Evolutionary conservation across 108 stramenopile genomes (phyloP).

Genomic region (Seminavis robusta): DNA sequence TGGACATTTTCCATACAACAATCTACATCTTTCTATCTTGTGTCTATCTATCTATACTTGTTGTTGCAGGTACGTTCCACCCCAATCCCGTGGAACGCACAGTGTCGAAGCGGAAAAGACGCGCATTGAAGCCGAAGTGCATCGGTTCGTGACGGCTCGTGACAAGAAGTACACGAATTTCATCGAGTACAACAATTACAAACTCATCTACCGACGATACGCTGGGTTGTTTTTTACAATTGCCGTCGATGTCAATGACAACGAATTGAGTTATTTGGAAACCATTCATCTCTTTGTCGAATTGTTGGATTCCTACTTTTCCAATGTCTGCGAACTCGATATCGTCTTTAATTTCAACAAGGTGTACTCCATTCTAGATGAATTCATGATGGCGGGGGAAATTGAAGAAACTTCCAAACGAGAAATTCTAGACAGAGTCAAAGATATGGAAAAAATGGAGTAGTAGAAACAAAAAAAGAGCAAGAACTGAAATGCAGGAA

Average conservation of each 20-base stretch:
- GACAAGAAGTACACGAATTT: constrained; percentile 99
- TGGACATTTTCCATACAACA: no score
- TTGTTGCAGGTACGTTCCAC: constrained; percentile 84
- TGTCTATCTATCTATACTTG: no score
- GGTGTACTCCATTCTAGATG: constrained; percentile 96
- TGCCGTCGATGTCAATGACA: constrained; percentile 97
- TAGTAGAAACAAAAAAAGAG: no score
- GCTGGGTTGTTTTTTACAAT: constrained; percentile 98
- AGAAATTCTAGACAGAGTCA: constrained; percentile 90
- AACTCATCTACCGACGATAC: constrained; percentile 98
- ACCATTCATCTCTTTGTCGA: constrained; percentile 99
- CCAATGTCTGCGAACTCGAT: constrained; percentile 99
- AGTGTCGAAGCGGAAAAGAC: constrained; percentile 86
- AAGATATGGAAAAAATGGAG: constrained; percentile 89
- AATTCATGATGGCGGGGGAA: constrained; percentile 98
- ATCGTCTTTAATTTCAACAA: constrained; percentile 99
- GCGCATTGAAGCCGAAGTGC: constrained; percentile 95
- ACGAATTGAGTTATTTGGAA: constrained; percentile 97
- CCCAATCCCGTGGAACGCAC: constrained; percentile 25
- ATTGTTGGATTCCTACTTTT: constrained; percentile 97
- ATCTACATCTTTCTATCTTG: no score
- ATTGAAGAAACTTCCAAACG: constrained; percentile 91
- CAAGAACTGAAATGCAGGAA: constrained; percentile 1
- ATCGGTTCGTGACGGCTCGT: constrained; percentile 92
- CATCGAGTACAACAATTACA: constrained; percentile 98